A percentile compares a stretch with the other conserved stretches of the same genome.
phyloP scores from a whole-genome alignment of 1,284 basidiomycete genomes.

The Laetiporus sulphureus region DNA sequence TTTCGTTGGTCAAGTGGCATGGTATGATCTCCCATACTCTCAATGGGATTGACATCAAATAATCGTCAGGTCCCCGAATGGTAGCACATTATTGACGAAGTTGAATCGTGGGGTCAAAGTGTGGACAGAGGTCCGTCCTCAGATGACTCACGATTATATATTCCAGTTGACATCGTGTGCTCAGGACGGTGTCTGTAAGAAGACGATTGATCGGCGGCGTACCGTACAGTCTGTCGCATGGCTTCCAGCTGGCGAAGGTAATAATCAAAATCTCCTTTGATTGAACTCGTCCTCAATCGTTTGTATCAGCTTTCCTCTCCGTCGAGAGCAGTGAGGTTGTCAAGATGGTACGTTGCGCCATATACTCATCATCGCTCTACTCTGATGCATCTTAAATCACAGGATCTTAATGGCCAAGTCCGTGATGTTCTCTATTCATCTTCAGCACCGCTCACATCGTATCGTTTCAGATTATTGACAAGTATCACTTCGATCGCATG shows the following conservation, averaged over 20 bases:
- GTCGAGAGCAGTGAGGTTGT: constrained; percentile 46
- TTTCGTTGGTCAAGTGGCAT: constrained; percentile 75
- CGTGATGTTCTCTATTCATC: too few species aligned
- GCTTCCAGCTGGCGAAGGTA: constrained; percentile 64
- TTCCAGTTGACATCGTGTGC: too few species aligned
- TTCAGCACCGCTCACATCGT: too few species aligned
- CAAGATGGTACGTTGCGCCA: constrained; percentile 33
- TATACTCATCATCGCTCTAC: too few species aligned
- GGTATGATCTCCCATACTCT: constrained; percentile 32
- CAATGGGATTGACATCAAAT: background rate
- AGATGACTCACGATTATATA: too few species aligned
- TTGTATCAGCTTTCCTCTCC: constrained; percentile 53
- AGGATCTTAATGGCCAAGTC: constrained; percentile 49
- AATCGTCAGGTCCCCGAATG: constrained; percentile 54
- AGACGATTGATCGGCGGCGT: constrained; percentile 58
- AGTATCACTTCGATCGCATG: constrained; percentile 59
- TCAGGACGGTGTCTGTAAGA: constrained; percentile 66
- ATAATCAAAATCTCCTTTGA: too few species aligned
- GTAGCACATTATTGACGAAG: constrained; percentile 58
- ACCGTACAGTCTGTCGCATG: constrained; percentile 65
- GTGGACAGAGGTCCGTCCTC: constrained; percentile 72
- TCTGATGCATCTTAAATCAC: background rate
- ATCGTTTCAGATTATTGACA: constrained; percentile 40
- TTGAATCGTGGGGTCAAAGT: constrained; percentile 66
- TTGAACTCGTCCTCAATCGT: too few species aligned